Evolutionary conservation across 495 filamentous ascomycete species (phyloP), one percentile per base, ranked within the genome.

Genomic region (Xylaria grammica): DNA sequence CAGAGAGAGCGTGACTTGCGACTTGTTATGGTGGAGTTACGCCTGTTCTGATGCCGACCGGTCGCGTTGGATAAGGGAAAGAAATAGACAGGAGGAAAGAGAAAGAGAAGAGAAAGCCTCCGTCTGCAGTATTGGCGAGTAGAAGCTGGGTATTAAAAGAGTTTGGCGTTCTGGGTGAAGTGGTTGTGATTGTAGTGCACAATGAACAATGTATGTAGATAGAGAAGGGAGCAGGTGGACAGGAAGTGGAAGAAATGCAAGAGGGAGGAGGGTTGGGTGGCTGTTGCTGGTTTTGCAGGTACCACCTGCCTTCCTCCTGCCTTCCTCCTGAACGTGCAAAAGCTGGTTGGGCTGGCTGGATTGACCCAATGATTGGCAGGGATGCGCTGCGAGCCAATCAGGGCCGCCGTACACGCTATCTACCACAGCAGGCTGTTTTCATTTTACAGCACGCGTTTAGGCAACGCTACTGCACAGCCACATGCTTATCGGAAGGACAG

Each of bases 241-340:
- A 60, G 63, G 52, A 51, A 55, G 63, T 62, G 42, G 67, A 60
- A 38, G 69, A 57, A 44, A 52, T 13, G 63, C 53, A 24, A 48
- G 63, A 55, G 32, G 56, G 44, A 48, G 56, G 29, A 24, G 48
- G 24, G 27, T 29, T 19, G 56, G 56, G 46, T 44, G 57, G 45
- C 44, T 49, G 10, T 13, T 45, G 27, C 45, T 26, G 13, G 45
- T 34, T 59, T 59, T 59, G 57, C 42, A 36, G 27, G 57, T 19
- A 11, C n/a, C 34, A 11, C 34, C 34, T 36, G 34, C 34, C 34
- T 36, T n/a, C n/a, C n/a, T n/a, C n/a, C n/a, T n/a, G n/a, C n/a
- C n/a, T n/a, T n/a, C n/a, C n/a, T n/a, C n/a, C n/a, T n/a, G n/a
- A n/a, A n/a, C n/a, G 34, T 36, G 34, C 3, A 6, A 42, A 17